phyloP scores from a whole-genome alignment of 2,329 filamentous ascomycete genomes.

The Ophiognomonia clavigignenti-juglandacearum region DNA sequence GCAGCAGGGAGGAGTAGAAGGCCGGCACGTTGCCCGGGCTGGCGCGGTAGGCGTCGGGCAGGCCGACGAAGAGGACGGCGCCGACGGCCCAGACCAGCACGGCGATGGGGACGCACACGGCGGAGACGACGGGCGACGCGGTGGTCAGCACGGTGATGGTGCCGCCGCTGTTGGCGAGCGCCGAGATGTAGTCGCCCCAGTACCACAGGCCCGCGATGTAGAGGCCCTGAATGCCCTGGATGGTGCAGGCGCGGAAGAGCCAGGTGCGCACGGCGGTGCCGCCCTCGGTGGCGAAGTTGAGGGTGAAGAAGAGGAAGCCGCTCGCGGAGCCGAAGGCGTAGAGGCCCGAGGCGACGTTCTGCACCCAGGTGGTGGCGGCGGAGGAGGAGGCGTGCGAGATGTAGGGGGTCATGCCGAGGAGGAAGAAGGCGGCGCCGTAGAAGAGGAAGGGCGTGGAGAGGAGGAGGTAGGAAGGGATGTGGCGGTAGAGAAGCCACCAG shows the following conservation, averaged over 20 bases:
- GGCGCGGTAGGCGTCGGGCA: slow-evolving; percentile 61
- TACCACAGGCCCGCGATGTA: slow-evolving; percentile 63
- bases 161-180: slow-evolving; percentile 32
- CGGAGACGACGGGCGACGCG: slow-evolving; percentile 25
- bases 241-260: slow-evolving; percentile 64
- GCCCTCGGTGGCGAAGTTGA: slow-evolving; percentile 59
- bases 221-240: slow-evolving; percentile 63
- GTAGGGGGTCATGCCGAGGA: slow-evolving; percentile 60
- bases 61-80: slow-evolving; percentile 47
- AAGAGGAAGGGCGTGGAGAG: slow-evolving; percentile 58
- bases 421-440: slow-evolving; percentile 58
- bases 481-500: slow-evolving; percentile 61
- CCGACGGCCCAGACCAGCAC: slow-evolving; percentile 52
- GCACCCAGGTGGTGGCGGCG: slow-evolving; percentile 38
- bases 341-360: slow-evolving; percentile 55
- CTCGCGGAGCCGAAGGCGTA: slow-evolving; percentile 60
- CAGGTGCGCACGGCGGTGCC: slow-evolving; percentile 60
- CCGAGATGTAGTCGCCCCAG: slow-evolving; percentile 50
- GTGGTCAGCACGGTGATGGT: slow-evolving; percentile 22
- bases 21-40: slow-evolving; percentile 55
- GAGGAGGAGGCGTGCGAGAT: slow-evolving; percentile 25
- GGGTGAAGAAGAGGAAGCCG: slow-evolving; percentile 60
- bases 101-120: slow-evolving; percentile 51
- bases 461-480: slow-evolving; percentile 49
- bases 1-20: slow-evolving; percentile 54